A percentile compares a stretch with the other conserved stretches of the same genome.
Evolutionary conservation across 345 rosid genomes (phyloP).

Genomic region (Moricandia arvensis): DNA sequence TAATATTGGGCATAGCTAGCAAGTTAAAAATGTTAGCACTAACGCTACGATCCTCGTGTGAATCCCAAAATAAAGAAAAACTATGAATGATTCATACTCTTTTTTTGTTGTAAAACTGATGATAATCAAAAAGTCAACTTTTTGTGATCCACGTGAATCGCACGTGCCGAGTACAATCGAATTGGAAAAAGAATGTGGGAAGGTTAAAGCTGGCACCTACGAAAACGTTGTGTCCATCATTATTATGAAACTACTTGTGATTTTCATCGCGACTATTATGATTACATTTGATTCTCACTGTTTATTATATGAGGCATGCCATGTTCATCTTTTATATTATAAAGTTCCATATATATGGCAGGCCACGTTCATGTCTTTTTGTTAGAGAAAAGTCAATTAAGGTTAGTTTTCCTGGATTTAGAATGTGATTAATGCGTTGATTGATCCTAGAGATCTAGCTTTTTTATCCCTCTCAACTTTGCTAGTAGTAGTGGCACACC

Average conservation of each 20-base stretch:
- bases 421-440: conserved; percentile 28
- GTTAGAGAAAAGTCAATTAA: conserved; percentile 35
- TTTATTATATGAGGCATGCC: conserved; percentile 36
- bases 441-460: conserved; percentile 35
- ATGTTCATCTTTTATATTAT: conserved; percentile 31
- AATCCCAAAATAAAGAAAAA: neutral
- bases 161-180: conserved; percentile 33
- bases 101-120: neutral
- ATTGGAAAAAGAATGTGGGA: conserved; percentile 16
- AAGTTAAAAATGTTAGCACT: no score
- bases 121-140: conserved; percentile 34
- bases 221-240: conserved; percentile 42
- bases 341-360: conserved; percentile 31
- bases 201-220: conserved; percentile 28
- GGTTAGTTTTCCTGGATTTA: conserved; percentile 32
- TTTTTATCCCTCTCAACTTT: conserved; percentile 16
- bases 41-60: no score
- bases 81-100: neutral
- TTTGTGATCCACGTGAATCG: conserved; percentile 31
- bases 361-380: conserved; percentile 36
- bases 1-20: no score
- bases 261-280: conserved; percentile 29
- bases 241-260: conserved; percentile 25
- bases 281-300: conserved; percentile 29
- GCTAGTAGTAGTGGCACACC: conserved; percentile 37